Percentiles rank a stretch among this genome's conserved stretches.
Evolutionary conservation across 2,329 filamentous ascomycete species (phyloP).

Genomic region (Laburnicola sp.): DNA sequence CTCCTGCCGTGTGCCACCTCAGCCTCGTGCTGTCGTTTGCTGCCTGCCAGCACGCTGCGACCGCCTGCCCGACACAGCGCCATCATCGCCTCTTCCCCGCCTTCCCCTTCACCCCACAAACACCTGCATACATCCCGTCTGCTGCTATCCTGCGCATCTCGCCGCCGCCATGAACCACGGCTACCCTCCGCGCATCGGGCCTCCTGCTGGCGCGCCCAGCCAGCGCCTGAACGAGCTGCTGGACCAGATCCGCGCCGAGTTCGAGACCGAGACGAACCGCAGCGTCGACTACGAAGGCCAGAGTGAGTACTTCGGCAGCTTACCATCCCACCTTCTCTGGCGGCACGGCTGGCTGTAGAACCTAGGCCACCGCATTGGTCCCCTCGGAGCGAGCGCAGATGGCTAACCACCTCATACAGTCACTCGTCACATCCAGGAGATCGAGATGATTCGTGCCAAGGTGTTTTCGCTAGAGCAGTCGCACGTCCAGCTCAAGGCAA

Average conservation of each 20-base stretch:
- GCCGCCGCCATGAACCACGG: conserved; percentile 59
- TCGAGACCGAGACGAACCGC: conserved; percentile 79
- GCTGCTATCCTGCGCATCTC: conserved; percentile 2
- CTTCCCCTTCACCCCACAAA: conserved; percentile 2
- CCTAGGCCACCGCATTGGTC: too few species aligned
- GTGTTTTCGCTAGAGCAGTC: conserved; percentile 91
- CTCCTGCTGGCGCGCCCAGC: conserved; percentile 59
- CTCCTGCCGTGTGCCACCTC: conserved; percentile 6
- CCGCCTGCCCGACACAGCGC: conserved; percentile 6
- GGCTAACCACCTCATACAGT: conserved; percentile 58
- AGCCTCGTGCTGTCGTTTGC: conserved; percentile 10
- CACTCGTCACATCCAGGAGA: conserved; percentile 86
- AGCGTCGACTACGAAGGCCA: conserved; percentile 90
- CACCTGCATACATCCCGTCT: conserved; percentile 7
- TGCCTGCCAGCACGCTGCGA: conserved; percentile 8
- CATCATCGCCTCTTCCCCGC: background rate
- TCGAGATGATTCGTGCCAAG: conserved; percentile 91
- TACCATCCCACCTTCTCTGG: background rate
- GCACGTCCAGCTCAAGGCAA: conserved; percentile 84
- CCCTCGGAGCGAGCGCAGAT: background rate
- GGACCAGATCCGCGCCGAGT: conserved; percentile 87
- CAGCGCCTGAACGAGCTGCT: conserved; percentile 87
- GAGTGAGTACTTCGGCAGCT: conserved; percentile 65
- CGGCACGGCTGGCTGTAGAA: background rate
- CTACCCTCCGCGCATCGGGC: conserved; percentile 79